These are phyloP conservation scores for Diacronema lutheri DNA, from an alignment of 78 protist genomes.

Conservation along the genomic window DNA sequence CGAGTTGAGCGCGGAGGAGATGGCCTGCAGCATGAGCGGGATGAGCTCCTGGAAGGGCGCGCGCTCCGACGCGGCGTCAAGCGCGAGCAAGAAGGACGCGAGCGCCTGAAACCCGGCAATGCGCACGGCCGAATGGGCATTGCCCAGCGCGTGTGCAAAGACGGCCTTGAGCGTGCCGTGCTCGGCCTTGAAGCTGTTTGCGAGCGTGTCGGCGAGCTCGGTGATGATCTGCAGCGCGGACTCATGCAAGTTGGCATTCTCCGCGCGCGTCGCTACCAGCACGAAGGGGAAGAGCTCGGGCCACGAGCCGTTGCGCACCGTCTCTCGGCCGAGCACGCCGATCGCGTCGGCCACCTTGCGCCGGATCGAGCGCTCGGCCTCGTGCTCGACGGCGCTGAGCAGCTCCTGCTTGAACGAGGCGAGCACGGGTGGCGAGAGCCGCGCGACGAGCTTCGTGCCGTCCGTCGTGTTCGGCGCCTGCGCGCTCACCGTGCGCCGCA, in stretches of 20 bases:
- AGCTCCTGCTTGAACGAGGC: not conserved
- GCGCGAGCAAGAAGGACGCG: not conserved
- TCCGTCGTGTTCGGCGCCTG: not conserved
- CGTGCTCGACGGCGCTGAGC: not conserved
- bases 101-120: not conserved
- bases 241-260: not conserved
- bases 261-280: not conserved
- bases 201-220: not conserved
- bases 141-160: not conserved
- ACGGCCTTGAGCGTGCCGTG: not conserved
- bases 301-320: not conserved
- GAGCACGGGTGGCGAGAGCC: not conserved
- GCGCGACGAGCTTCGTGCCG: not conserved
- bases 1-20: conserved; percentile 1
- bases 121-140: not conserved
- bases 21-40: conserved; percentile 11
- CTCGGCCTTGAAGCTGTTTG: not conserved
- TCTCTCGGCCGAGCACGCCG: not conserved
- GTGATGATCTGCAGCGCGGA: not conserved
- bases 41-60: not conserved
- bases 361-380: not conserved
- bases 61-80: not conserved
- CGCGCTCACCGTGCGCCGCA: not conserved
- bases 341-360: not conserved
- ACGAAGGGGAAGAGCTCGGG: conserved; percentile 9